Evolutionary conservation across 2,329 filamentous ascomycete species (phyloP).

Genomic region (Hyphodiscus sp.): DNA sequence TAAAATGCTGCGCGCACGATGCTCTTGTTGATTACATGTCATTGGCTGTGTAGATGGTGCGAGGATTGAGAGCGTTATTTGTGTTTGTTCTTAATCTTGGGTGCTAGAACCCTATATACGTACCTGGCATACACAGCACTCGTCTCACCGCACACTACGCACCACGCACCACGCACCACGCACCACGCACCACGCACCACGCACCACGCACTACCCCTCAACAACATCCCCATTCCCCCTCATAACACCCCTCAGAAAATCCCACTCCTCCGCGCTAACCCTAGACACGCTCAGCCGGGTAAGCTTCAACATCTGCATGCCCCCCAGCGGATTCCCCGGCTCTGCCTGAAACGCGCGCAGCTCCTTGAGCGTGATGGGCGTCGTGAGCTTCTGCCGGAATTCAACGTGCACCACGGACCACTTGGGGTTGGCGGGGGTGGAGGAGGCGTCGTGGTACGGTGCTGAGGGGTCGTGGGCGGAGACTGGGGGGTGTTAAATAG

Average conservation of each 20-base stretch:
- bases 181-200: no score
- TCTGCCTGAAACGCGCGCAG: slow-evolving; percentile 57
- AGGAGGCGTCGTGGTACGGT: slow-evolving; percentile 80
- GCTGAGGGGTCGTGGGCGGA: slow-evolving; percentile 62
- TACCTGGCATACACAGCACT: no score
- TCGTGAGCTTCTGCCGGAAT: slow-evolving; percentile 75
- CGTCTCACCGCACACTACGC: no score
- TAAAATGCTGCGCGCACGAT: no score
- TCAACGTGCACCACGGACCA: slow-evolving; percentile 89
- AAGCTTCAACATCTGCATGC: slow-evolving; percentile 80
- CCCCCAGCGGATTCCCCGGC: slow-evolving; percentile 50
- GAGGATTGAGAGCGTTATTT: no score
- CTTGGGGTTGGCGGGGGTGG: slow-evolving; percentile 60
- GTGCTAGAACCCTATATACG: no score
- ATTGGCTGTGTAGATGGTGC: no score
- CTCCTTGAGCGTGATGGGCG: slow-evolving; percentile 63
- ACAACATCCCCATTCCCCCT: slow-evolving; percentile 18
- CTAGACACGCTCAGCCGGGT: slow-evolving; percentile 74
- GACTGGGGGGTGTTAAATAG: slow-evolving; percentile 9
- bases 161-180: no score
- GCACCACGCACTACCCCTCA: no score
- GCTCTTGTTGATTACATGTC: no score
- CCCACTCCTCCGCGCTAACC: slow-evolving; percentile 60
- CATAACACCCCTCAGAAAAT: slow-evolving; percentile 47
- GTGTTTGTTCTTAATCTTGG: no score